Evolutionary conservation across 1,139 yeast species (phyloP), one percentile per base, ranked within the genome.

Genomic region (Entelexis sorbosivorans): DNA sequence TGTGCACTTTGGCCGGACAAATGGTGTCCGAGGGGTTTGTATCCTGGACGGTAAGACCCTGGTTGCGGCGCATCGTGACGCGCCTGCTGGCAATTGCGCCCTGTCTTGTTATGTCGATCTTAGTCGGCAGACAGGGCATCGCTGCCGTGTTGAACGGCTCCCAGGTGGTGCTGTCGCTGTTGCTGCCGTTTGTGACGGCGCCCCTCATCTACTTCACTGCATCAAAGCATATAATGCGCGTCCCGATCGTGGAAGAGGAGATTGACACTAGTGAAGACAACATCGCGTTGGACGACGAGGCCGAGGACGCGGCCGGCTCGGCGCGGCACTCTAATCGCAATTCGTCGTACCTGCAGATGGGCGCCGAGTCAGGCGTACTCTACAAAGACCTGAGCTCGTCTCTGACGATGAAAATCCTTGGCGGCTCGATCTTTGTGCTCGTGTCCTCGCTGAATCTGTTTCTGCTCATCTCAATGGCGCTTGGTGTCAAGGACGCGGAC

Each of bases 1-100:
- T 91, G n/a, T 91, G 96, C 63, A 91, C 98, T 0, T 74, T 91
- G 63, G 94, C 97, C 1, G 96, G 98, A 20, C 98, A 91, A 66
- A 87, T 89, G 79, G 96, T 91, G 1, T 81, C 88, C 61, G 97
- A 91, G 65, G 98, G 98, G 0, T 93, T 89, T 61, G 73, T 89
- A 45, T 74, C 77, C 56, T 87, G 96, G 91, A 73, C 84, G 1
- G 73, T 89, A 56, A 80, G 85, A 32, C 97, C 98, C 1, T 91
- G 93, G 72, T 71, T 83, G 3, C 78, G 96, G 53, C 76, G 97
- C 58, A 70, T 91, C 47, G 72, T 87, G 26, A 91, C 98, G 0
- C 74, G 98, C 61, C 74, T 80, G 9, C 72, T 91, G 35, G 96
- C 98, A 1, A 83, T 91, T 48, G 73, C 84, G 1, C 98, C 98